Percentiles rank a stretch among this genome's conserved stretches.
phyloP scores from a whole-genome alignment of 345 rosid genomes.

The Eutrema yunnanense region DNA sequence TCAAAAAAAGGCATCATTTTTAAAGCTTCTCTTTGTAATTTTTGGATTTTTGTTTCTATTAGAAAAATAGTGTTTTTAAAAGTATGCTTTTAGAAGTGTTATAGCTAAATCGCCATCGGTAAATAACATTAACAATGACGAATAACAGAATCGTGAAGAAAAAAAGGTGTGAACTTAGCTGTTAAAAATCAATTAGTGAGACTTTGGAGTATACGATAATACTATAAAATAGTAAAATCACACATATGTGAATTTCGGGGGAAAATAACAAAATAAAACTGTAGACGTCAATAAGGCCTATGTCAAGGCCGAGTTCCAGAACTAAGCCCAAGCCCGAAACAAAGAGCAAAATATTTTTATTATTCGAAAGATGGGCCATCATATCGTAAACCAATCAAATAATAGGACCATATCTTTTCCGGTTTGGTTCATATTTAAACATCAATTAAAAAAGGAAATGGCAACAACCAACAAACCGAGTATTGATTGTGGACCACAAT shows the following conservation, averaged over 20 bases:
- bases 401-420: background rate
- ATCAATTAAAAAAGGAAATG: background rate
- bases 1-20: background rate
- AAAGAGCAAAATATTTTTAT: background rate
- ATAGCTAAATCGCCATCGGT: background rate
- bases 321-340: background rate
- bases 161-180: background rate
- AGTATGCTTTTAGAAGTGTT: background rate
- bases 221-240: background rate
- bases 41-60: background rate
- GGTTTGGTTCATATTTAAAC: background rate
- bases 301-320: background rate
- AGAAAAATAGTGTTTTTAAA: background rate
- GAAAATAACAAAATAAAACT: background rate
- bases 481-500: slow-evolving; percentile 19
- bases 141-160: background rate
- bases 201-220: background rate
- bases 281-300: background rate
- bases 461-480: slow-evolving; percentile 7
- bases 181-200: too few species aligned
- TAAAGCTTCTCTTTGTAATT: background rate
- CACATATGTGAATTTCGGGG: background rate
- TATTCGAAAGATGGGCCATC: background rate
- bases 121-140: background rate
- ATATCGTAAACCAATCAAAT: background rate